Base-by-base conservation (phyloP, 2,329 filamentous ascomycete species). In the Pseudogymnoascus destructans region DNA sequence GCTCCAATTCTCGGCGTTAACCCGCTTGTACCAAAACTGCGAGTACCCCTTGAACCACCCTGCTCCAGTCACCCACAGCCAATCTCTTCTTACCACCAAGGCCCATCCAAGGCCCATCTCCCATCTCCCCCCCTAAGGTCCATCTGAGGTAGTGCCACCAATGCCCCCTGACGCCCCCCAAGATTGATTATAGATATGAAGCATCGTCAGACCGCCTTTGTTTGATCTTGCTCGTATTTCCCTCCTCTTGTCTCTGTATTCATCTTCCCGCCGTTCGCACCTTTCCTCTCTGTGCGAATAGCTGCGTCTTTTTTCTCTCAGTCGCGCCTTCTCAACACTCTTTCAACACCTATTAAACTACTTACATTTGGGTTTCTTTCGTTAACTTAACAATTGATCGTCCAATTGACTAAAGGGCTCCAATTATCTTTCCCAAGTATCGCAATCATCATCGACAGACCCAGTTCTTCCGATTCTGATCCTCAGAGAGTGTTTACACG, bases 221-320 rank as follows among this genome's bases (percentile, higher is more conserved):
- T 49, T 49, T 49, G 42, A 49, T 49, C 42, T 49, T 25, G 42
- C 42, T 49, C 42, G 42, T 49, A 49, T 49, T 49, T 49, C 42
- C 19, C 23, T 27, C 42, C 23, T 27, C 23, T 15, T 49, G 23
- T 27, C 23, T 49, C 23, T 49, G 42, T 27, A 27, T 49, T 27
- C 42, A 49, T 10, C 23, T 27, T 49, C n/a, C 13, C 3, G 8
- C 23, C 23, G 42, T 27, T 49, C 42, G 42, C 42, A 49, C 42
- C 42, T 49, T 49, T 49, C 42, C 23, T 49, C 27, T 49, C 42
- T 13, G 42, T 49, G 42, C 42, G 42, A 49, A 15, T 8, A 27
- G 42, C 42, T 49, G 42, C 10, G 42, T 49, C 42, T 27, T 27
- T 49, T 49, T 49, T 19, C 21, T 15, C 42, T 49, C 42, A 15